These are phyloP conservation scores for Fusarium sp. DNA, from an alignment of 2,329 filamentous ascomycete species.

Conservation along the genomic window DNA sequence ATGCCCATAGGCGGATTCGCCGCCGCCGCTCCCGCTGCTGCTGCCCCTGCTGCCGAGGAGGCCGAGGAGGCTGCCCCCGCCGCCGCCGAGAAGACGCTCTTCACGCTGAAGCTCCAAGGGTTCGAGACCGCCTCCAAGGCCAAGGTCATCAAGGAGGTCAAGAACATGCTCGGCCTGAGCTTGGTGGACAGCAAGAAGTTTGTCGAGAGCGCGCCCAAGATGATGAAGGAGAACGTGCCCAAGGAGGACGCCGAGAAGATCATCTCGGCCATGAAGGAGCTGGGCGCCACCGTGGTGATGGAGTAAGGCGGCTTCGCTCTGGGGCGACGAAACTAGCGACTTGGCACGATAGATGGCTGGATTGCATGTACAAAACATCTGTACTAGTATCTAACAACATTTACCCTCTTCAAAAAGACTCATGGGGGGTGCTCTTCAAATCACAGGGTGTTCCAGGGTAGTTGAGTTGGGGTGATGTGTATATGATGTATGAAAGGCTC, in stretches of 20 bases:
- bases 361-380: slow-evolving; percentile 55
- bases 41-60: slow-evolving; percentile 75
- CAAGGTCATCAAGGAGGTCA: slow-evolving; percentile 99
- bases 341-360: slow-evolving; percentile 50
- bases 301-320: slow-evolving; percentile 69
- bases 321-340: slow-evolving; percentile 35
- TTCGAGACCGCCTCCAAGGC: slow-evolving; percentile 93
- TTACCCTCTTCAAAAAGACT: slow-evolving; percentile 37
- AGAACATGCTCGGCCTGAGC: slow-evolving; percentile 92
- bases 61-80: slow-evolving; percentile 89
- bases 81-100: slow-evolving; percentile 95
- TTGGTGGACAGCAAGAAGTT: slow-evolving; percentile 99
- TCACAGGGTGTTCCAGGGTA: slow-evolving; percentile 26
- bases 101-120: slow-evolving; percentile 92
- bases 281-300: slow-evolving; percentile 91
- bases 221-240: slow-evolving; percentile 98
- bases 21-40: slow-evolving; percentile 72
- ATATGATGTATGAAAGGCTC: background rate
- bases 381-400: slow-evolving; percentile 53
- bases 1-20: slow-evolving; percentile 94
- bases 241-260: slow-evolving; percentile 99
- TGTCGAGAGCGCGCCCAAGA: slow-evolving; percentile 96
- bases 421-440: slow-evolving; percentile 31
- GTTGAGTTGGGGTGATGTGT: slow-evolving; percentile 5
- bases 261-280: slow-evolving; percentile 89